Evolutionary conservation across 257 asterid species (phyloP).

Genomic region (Eustoma russellianum): DNA sequence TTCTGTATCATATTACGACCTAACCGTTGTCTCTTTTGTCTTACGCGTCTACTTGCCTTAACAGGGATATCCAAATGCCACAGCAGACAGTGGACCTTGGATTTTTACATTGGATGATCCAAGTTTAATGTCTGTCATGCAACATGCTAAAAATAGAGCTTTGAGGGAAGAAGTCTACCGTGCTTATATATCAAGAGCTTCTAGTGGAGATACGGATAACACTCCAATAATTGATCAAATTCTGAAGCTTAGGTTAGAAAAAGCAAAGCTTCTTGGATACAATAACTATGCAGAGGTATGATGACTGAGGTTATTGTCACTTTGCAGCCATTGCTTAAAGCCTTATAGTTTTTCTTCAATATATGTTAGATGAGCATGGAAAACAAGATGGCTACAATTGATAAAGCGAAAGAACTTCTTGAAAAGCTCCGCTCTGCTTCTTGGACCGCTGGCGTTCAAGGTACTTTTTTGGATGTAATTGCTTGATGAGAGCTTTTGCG

Average conservation of each 20-base stretch:
- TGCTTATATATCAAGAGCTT: slow-evolving; percentile 84
- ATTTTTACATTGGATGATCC: slow-evolving; percentile 89
- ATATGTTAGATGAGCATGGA: slow-evolving; percentile 88
- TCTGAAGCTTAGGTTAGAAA: slow-evolving; percentile 79
- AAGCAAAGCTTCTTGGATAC: slow-evolving; percentile 94
- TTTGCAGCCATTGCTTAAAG: too few species aligned
- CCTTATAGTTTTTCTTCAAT: background rate
- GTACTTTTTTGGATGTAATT: slow-evolving; percentile 10
- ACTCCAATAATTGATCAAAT: slow-evolving; percentile 70
- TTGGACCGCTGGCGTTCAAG: slow-evolving; percentile 83
- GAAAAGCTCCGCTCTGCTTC: slow-evolving; percentile 85
- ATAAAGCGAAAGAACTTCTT: slow-evolving; percentile 81
- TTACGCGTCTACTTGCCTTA: slow-evolving; percentile 11
- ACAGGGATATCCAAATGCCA: slow-evolving; percentile 95
- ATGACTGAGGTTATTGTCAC: background rate
- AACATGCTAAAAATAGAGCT: slow-evolving; percentile 75
- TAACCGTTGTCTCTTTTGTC: slow-evolving; percentile 4
- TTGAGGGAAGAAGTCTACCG: slow-evolving; percentile 96
- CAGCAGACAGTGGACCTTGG: slow-evolving; percentile 95
- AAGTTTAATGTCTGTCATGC: slow-evolving; percentile 77
- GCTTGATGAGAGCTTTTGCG: background rate
- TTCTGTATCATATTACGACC: background rate
- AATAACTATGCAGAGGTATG: slow-evolving; percentile 88
- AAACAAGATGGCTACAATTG: slow-evolving; percentile 89
- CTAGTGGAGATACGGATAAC: slow-evolving; percentile 87